Percentiles rank a stretch among this genome's conserved stretches.
Conservation (phyloP, 2,329 filamentous ascomycete genomes). For the Dothideomycetes sp. region DNA sequence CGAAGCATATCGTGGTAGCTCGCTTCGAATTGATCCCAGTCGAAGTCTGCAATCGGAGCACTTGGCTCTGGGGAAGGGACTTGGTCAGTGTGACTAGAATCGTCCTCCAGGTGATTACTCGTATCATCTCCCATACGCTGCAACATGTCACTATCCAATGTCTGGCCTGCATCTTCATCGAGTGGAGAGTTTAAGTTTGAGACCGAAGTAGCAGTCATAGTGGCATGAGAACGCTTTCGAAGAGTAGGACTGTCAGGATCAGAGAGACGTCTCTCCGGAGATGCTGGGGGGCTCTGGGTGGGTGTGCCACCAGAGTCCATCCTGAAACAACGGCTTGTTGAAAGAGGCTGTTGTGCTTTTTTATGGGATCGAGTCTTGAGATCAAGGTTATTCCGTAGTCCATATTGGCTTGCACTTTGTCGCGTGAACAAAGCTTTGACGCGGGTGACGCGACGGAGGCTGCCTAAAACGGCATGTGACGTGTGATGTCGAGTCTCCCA, state of each 20-base stretch:
- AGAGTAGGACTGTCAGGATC: background rate
- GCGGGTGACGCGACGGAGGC: too few species aligned
- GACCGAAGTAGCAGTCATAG: background rate
- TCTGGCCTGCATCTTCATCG: too few species aligned
- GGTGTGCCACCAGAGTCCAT: background rate
- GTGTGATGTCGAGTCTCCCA: too few species aligned
- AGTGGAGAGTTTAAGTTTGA: too few species aligned
- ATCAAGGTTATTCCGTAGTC: too few species aligned
- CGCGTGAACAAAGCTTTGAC: background rate
- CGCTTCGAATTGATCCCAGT: constrained; percentile 67
- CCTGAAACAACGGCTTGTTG: background rate
- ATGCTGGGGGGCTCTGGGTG: background rate
- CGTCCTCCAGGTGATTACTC: too few species aligned
- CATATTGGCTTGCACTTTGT: too few species aligned
- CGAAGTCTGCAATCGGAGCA: constrained; percentile 43
- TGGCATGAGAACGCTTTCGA: background rate
- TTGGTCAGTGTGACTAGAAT: too few species aligned
- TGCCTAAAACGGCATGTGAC: too few species aligned
- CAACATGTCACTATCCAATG: too few species aligned
- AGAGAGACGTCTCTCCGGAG: background rate
- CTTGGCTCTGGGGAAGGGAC: constrained; percentile 15
- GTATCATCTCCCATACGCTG: too few species aligned
- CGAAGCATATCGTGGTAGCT: constrained; percentile 57
- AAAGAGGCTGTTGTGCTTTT: background rate
- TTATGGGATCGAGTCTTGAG: too few species aligned